A percentile compares a stretch with the other conserved stretches of the same genome.
Conservation (phyloP, 1,139 yeast species). For the Debaryomyces psychrophilus region DNA sequence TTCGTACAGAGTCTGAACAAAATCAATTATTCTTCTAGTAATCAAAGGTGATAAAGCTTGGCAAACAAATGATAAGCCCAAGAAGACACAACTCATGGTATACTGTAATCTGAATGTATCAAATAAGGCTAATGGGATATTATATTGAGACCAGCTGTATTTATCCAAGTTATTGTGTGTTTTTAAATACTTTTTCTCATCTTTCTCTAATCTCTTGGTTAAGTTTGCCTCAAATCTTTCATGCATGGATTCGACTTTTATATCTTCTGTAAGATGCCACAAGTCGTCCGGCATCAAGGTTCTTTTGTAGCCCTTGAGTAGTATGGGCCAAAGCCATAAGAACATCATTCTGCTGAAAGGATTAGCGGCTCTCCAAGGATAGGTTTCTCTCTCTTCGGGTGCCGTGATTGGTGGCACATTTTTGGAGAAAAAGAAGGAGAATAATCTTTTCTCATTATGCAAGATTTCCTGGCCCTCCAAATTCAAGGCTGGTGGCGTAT, state of each 20-base stretch:
- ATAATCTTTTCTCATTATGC: conserved; percentile 33
- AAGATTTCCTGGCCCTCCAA: conserved; percentile 19
- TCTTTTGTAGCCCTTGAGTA: conserved; percentile 46
- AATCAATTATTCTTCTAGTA: conserved; percentile 43
- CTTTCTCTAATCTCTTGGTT: conserved; percentile 25
- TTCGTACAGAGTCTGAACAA: conserved; percentile 29
- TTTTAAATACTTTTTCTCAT: conserved; percentile 27
- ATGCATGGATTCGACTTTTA: conserved; percentile 48
- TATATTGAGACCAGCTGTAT: conserved; percentile 41
- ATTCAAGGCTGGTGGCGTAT: conserved; percentile 6
- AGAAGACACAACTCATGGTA: conserved; percentile 34
- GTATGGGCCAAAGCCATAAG: conserved; percentile 47
- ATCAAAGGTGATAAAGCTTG: conserved; percentile 48
- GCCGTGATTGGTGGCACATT: conserved; percentile 38
- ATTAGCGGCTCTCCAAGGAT: conserved; percentile 40
- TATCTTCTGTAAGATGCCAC: conserved; percentile 40
- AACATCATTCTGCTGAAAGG: conserved; percentile 34
- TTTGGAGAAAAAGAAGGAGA: conserved; percentile 38
- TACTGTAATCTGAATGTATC: conserved; percentile 45
- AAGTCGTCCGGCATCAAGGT: conserved; percentile 46
- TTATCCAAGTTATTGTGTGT: conserved; percentile 26
- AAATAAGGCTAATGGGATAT: conserved; percentile 41
- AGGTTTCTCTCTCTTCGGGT: conserved; percentile 41
- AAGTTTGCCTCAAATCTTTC: conserved; percentile 31
- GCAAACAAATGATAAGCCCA: conserved; percentile 41